A percentile compares a stretch with the other conserved stretches of the same genome.
These are phyloP conservation scores for Musa itinerans DNA, from an alignment of 176 grass and related monocot species.

Conservation along the genomic window DNA sequence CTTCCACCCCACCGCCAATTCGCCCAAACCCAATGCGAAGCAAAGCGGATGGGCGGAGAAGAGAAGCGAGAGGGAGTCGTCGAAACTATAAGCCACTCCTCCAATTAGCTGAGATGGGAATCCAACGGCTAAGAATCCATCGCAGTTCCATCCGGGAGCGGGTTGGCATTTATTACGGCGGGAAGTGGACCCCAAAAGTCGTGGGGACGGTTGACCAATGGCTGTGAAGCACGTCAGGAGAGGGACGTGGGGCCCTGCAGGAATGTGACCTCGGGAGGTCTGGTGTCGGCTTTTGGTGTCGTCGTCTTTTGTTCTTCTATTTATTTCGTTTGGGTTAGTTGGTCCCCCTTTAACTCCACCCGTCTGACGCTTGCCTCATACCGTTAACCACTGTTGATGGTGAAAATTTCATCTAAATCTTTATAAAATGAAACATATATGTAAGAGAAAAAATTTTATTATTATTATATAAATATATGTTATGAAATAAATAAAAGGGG, in stretches of 20 bases:
- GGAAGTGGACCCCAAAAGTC: neutral
- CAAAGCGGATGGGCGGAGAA: neutral
- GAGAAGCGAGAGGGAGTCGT: neutral
- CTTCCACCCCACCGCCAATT: neutral
- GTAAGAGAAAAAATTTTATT: neutral
- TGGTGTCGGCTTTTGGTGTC: neutral
- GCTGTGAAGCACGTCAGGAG: neutral
- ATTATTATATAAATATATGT: too few species aligned
- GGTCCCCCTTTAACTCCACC: constrained; percentile 1
- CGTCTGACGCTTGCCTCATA: neutral
- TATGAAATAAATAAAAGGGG: too few species aligned
- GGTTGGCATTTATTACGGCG: neutral
- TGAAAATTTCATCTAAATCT: neutral
- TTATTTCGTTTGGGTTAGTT: neutral
- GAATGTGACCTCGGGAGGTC: neutral
- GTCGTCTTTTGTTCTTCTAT: neutral
- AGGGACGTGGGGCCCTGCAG: neutral
- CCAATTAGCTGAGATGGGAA: neutral
- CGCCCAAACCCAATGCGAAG: neutral
- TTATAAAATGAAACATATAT: neutral
- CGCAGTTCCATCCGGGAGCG: neutral
- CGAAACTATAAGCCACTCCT: neutral
- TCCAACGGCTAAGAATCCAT: neutral
- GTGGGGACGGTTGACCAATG: neutral
- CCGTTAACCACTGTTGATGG: neutral